Base-by-base conservation (phyloP, 2,329 filamentous ascomycete species). In the Colletotrichum sublineola region DNA sequence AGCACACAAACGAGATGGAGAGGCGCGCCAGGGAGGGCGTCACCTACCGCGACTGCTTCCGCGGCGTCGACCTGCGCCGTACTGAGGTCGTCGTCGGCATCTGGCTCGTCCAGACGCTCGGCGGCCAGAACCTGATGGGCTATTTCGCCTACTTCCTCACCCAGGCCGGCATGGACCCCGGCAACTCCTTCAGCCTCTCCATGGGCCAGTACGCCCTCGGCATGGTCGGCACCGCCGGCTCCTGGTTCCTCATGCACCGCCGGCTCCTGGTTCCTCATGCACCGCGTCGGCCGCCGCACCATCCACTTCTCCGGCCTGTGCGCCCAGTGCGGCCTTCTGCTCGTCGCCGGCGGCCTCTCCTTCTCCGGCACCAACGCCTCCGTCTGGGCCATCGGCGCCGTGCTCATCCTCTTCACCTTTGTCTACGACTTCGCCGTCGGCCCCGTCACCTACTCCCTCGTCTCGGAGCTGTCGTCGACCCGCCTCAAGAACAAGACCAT, bases 381-480 rank as follows among this genome's bases (percentile, higher is more conserved):
- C 0, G 76, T 84, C 18, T 86, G 84, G 80, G 81, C 86, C 73
- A 78, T 87, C 55, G 83, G 84, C 40, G 75, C 82, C 73, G 77
- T 90, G 76, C 80, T 89, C 5, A 82, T 90, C 53, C 77, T 87
- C 50, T 88, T 86, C 75, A 87, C 85, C 0, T 86, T 88, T 65
- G 80, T 86, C 2, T 90, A 89, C 78, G 86, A 87, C 79, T 82
- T 86, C 67, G 86, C 86, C 1, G 83, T 89, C 15, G 89, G 88
- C 0, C 87, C 88, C 0, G 84, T 88, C 9, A 85, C 85, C 5
- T 90, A 88, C 77, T 83, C 83, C 1, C 79, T 89, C 38, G 76
- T 88, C 14, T 84, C 87, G 0, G 88, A 90, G 74, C 82, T 86
- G 5, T 87, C 87, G 0, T 88, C 87, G 0, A 86, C 85, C 0